A percentile compares a stretch with the other conserved stretches of the same genome.
Conservation (phyloP, 1,284 basidiomycete species). For the Pseudozyma hubeiensis region DNA sequence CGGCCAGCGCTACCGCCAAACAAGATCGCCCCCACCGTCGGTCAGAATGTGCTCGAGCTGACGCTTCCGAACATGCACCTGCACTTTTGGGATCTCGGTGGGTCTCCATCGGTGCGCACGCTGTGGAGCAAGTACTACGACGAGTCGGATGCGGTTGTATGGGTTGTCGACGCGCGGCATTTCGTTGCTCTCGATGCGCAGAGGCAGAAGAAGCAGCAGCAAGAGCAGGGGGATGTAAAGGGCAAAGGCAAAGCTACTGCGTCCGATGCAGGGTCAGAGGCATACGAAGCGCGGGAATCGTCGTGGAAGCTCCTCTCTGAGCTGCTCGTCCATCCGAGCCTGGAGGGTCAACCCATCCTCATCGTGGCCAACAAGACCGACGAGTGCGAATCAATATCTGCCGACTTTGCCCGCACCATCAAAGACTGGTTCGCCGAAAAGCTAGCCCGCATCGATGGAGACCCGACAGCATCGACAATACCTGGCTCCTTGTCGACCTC, state of each 20-base stretch:
- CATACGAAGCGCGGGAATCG: constrained; percentile 19
- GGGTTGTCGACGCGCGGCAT: constrained; percentile 50
- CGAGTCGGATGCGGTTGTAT: constrained; percentile 52
- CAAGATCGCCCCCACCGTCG: constrained; percentile 53
- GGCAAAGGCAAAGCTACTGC: constrained; percentile 21
- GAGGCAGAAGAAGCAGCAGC: constrained; percentile 7
- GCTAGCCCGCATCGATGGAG: constrained; percentile 23
- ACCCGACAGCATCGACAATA: constrained; percentile 2
- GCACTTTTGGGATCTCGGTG: constrained; percentile 61
- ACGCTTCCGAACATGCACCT: constrained; percentile 32
- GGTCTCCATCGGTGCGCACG: constrained; percentile 47
- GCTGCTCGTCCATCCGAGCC: constrained; percentile 34
- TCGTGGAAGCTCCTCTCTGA: constrained; percentile 39
- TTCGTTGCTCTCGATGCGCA: constrained; percentile 22
- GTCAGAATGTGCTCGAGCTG: constrained; percentile 58
- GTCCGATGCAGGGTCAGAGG: constrained; percentile 14
- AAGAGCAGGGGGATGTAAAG: constrained; percentile 5
- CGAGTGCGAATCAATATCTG: constrained; percentile 26
- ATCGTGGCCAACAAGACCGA: constrained; percentile 39
- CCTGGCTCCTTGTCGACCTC: neutral
- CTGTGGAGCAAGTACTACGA: constrained; percentile 57
- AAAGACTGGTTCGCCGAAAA: constrained; percentile 36
- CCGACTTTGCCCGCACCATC: constrained; percentile 19
- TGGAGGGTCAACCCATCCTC: constrained; percentile 37
- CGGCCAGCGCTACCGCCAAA: constrained; percentile 35